Conservation (phyloP, 1,284 basidiomycete species). For the Mycosarcoma mackinlayi region DNA sequence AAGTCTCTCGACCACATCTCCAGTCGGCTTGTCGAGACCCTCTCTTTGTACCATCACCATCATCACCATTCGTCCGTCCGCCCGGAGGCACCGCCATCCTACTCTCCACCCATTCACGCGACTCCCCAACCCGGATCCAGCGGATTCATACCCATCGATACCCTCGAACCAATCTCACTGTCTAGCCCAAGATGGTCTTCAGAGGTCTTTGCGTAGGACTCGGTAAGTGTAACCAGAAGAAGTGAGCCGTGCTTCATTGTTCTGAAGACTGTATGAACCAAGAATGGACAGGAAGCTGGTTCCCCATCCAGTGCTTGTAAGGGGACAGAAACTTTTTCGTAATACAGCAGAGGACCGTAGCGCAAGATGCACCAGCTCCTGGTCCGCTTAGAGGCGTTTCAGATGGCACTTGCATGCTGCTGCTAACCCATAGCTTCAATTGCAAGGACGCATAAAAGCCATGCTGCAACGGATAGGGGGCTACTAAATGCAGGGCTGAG, state of each 20-base stretch:
- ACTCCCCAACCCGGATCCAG: not conserved
- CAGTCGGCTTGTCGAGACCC: not conserved
- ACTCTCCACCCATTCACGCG: conserved; percentile 1
- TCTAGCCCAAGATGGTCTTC: conserved; percentile 44
- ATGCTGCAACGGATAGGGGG: not conserved
- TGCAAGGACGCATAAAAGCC: not conserved
- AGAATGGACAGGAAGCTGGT: too few species aligned
- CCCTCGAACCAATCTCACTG: not conserved
- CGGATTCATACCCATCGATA: conserved; percentile 8
- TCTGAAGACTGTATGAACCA: not conserved
- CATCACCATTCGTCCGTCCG: conserved; percentile 3
- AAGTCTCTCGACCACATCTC: conserved; percentile 9
- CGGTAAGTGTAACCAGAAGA: conserved; percentile 32
- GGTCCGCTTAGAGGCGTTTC: too few species aligned
- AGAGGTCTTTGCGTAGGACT: conserved; percentile 52
- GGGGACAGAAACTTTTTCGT: too few species aligned
- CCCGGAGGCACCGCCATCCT: not conserved
- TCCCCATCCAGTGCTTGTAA: too few species aligned
- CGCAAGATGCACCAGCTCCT: too few species aligned
- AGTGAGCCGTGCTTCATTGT: conserved; percentile 1
- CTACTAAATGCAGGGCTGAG: conserved; percentile 3
- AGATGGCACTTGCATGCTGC: conserved; percentile 3
- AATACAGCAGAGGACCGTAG: too few species aligned
- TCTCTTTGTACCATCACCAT: conserved; percentile 1
- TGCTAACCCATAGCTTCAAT: too few species aligned